A percentile compares a stretch with the other conserved stretches of the same genome.
These are phyloP conservation scores for Sarocladium brachiariae DNA, from an alignment of 2,329 filamentous ascomycete genomes.

Conservation along the genomic window DNA sequence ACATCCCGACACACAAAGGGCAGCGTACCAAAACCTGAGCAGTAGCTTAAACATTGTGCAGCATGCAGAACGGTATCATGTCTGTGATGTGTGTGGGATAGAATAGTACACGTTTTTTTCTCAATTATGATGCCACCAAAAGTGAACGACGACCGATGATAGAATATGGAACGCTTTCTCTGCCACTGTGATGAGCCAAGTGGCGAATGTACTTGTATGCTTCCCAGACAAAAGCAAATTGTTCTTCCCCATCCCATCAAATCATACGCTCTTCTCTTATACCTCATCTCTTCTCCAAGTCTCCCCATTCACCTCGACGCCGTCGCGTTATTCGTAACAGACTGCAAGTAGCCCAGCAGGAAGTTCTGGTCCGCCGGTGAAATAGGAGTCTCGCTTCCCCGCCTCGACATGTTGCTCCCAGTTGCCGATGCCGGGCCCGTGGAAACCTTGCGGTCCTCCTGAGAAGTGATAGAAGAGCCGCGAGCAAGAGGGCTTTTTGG, in stretches of 20 bases:
- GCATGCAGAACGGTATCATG: no score
- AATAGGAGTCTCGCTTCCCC: constrained; percentile 47
- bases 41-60: no score
- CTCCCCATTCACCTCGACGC: background rate
- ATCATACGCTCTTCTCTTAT: background rate
- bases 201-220: background rate
- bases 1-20: no score
- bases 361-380: constrained; percentile 70
- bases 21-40: no score
- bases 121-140: background rate
- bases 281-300: background rate
- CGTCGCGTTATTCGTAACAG: constrained; percentile 35
- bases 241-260: no score
- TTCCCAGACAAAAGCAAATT: background rate
- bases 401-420: constrained; percentile 23
- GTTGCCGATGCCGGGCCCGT: background rate
- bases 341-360: constrained; percentile 66
- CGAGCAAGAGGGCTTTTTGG: constrained; percentile 1
- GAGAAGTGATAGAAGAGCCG: background rate
- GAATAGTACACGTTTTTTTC: no score
- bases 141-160: background rate
- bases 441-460: background rate
- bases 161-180: background rate
- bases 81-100: no score
- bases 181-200: background rate